A percentile compares a stretch with the other conserved stretches of the same genome.
phyloP scores from a whole-genome alignment of 106 monocot genomes.

The Gastrodia elata region DNA sequence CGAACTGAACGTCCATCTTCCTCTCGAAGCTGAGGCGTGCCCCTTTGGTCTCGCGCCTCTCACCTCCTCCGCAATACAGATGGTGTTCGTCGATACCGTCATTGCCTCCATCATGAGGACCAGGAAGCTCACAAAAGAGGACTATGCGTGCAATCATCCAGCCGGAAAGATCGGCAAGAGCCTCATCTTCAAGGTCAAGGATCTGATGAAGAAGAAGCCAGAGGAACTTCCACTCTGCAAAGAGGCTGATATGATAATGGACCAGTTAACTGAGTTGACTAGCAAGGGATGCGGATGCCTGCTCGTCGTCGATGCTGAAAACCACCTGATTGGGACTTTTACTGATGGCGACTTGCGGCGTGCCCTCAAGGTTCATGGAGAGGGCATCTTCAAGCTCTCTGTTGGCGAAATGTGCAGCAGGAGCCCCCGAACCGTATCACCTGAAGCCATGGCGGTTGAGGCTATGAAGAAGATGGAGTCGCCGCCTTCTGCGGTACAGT shows the following conservation, averaged over 20 bases:
- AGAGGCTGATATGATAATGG: constrained; percentile 82
- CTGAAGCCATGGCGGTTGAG: constrained; percentile 54
- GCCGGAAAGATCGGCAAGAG: constrained; percentile 81
- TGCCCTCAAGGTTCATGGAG: constrained; percentile 60
- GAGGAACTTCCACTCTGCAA: constrained; percentile 72
- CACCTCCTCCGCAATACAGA: constrained; percentile 64
- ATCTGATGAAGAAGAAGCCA: constrained; percentile 91
- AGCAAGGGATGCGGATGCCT: constrained; percentile 93
- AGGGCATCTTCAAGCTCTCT: constrained; percentile 75
- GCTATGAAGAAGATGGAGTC: constrained; percentile 66
- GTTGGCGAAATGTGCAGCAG: constrained; percentile 96
- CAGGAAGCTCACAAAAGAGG: constrained; percentile 37
- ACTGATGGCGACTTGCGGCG: constrained; percentile 90
- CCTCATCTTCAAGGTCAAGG: constrained; percentile 50
- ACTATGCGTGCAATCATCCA: constrained; percentile 74
- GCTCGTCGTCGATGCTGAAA: constrained; percentile 57
- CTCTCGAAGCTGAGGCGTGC: constrained; percentile 58
- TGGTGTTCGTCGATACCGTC: constrained; percentile 74
- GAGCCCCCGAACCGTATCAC: constrained; percentile 45
- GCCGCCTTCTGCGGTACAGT: constrained; percentile 64
- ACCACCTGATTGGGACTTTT: constrained; percentile 83
- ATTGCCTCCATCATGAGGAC: constrained; percentile 59
- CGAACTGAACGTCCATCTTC: constrained; percentile 57
- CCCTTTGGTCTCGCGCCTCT: constrained; percentile 78
- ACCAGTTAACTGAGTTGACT: constrained; percentile 78